phyloP scores from a whole-genome alignment of 768 basidiomycete genomes.

The Termitomyces sp. region DNA sequence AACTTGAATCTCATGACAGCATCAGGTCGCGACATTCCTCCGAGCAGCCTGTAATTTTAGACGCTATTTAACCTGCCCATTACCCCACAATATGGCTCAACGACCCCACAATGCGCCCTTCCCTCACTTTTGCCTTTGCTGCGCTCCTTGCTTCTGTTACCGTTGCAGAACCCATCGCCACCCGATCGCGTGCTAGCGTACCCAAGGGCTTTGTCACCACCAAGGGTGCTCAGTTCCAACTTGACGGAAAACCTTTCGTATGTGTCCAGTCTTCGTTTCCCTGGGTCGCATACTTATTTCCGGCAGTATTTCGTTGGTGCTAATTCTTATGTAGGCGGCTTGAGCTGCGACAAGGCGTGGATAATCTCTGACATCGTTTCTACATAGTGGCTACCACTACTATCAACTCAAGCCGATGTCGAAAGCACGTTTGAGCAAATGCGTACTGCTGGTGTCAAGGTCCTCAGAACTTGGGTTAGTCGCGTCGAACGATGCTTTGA shows the following conservation, averaged over 20 bases:
- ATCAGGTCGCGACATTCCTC: conserved; percentile 15
- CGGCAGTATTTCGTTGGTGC: background rate
- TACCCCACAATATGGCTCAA: background rate
- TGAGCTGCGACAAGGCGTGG: background rate
- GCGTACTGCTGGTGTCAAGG: conserved; percentile 42
- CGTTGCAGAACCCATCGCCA: background rate
- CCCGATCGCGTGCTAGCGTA: background rate
- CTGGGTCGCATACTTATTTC: background rate
- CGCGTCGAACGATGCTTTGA: background rate
- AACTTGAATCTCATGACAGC: background rate
- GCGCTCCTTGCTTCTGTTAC: conserved; percentile 5
- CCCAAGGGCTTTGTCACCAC: conserved; percentile 41
- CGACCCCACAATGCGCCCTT: conserved; percentile 7
- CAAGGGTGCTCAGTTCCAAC: conserved; percentile 30
- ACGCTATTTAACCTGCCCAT: background rate
- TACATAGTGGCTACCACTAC: conserved; percentile 47
- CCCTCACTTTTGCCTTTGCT: background rate
- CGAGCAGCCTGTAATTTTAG: conserved; percentile 8
- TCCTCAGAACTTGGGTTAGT: conserved; percentile 48
- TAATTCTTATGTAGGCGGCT: background rate
- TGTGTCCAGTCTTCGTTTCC: background rate
- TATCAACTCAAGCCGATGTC: conserved; percentile 42
- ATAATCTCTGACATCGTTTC: background rate
- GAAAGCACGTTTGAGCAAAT: conserved; percentile 44
- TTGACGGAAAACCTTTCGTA: conserved; percentile 50